Evolutionary conservation across 306 rosid genomes (phyloP).

Genomic region (Corylus americana): DNA sequence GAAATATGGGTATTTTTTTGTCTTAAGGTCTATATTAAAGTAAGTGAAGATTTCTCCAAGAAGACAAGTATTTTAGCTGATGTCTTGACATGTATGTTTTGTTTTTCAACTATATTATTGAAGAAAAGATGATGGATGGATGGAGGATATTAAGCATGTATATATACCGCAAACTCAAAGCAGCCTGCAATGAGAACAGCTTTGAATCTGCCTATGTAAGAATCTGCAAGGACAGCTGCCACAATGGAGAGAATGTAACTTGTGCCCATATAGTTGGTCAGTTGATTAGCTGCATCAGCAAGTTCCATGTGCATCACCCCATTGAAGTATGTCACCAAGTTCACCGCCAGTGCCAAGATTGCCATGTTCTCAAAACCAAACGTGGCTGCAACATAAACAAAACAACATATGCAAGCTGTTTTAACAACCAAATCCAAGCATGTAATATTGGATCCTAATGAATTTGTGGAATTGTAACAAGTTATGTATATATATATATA

Average conservation of each 20-base stretch:
- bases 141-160: slow-evolving; percentile 3
- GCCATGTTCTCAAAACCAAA: slow-evolving; percentile 73
- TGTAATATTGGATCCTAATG: background rate
- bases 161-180: slow-evolving; percentile 68
- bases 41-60: too few relatives aligned
- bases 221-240: slow-evolving; percentile 72
- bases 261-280: slow-evolving; percentile 78
- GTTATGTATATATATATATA: background rate
- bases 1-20: too few relatives aligned
- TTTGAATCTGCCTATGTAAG: slow-evolving; percentile 67
- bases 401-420: too few relatives aligned
- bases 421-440: background rate
- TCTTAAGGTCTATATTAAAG: too few relatives aligned
- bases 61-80: too few relatives aligned
- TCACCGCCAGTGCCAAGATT: slow-evolving; percentile 78
- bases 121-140: background rate
- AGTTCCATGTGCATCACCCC: slow-evolving; percentile 62
- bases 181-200: slow-evolving; percentile 43
- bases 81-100: too few relatives aligned
- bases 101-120: background rate
- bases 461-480: background rate
- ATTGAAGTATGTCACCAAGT: slow-evolving; percentile 69
- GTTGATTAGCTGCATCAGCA: slow-evolving; percentile 79
- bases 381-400: slow-evolving; percentile 40
- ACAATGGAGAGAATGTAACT: slow-evolving; percentile 67